Evolutionary conservation across 306 rosid species (phyloP).

Genomic region (Cicer chorassanicum): DNA sequence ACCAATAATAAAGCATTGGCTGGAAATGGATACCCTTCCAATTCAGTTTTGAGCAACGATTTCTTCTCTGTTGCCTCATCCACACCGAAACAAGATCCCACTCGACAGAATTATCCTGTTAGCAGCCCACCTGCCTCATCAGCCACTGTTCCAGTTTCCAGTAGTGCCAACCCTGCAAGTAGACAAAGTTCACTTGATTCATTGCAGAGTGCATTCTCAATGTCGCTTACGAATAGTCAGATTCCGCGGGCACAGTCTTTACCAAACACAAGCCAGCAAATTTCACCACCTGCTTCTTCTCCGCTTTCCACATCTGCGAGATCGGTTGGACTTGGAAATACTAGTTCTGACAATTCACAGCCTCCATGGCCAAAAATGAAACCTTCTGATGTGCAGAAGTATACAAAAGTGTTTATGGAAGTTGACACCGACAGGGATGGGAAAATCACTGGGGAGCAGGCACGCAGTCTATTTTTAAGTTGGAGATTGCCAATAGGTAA

Average conservation of each 20-base stretch:
- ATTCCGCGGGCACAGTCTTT: slow-evolving; percentile 60
- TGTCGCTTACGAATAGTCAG: slow-evolving; percentile 61
- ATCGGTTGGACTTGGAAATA: slow-evolving; percentile 64
- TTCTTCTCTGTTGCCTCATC: slow-evolving; percentile 59
- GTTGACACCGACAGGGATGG: slow-evolving; percentile 97
- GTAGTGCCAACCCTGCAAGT: slow-evolving; percentile 59
- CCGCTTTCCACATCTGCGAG: slow-evolving; percentile 60
- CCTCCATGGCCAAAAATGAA: slow-evolving; percentile 95
- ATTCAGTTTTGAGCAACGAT: slow-evolving; percentile 58
- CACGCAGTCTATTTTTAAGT: slow-evolving; percentile 88
- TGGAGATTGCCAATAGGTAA: slow-evolving; percentile 98
- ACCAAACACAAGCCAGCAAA: slow-evolving; percentile 59
- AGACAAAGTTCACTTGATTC: slow-evolving; percentile 68
- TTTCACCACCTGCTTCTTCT: slow-evolving; percentile 62
- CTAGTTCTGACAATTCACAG: slow-evolving; percentile 62
- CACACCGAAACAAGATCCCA: slow-evolving; percentile 57
- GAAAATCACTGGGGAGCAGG: slow-evolving; percentile 93
- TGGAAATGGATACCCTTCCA: slow-evolving; percentile 78
- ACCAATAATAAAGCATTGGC: slow-evolving; percentile 56
- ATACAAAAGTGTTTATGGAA: slow-evolving; percentile 83
- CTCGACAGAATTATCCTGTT: slow-evolving; percentile 58
- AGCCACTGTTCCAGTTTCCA: slow-evolving; percentile 63
- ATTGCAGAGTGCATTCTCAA: slow-evolving; percentile 64
- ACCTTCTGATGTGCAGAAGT: slow-evolving; percentile 91
- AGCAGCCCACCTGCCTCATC: slow-evolving; percentile 55